Evolutionary conservation across 495 filamentous ascomycete species (phyloP).

Genomic region (Daldinia bambusicola): DNA sequence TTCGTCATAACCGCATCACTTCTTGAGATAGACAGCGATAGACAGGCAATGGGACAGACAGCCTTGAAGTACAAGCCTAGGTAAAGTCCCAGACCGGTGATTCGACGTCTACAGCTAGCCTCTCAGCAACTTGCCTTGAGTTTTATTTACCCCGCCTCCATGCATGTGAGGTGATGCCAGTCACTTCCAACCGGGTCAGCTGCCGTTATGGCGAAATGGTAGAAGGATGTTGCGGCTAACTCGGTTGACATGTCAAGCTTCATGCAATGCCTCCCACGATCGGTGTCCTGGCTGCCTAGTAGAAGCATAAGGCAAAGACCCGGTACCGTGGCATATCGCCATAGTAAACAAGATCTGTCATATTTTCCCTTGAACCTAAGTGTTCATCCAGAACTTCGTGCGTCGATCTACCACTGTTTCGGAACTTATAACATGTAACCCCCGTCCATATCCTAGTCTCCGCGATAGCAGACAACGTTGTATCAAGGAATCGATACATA

Average conservation of each 20-base stretch:
- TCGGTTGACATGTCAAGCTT: conserved; percentile 36
- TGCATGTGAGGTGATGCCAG: conserved; percentile 41
- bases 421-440: conserved; percentile 30
- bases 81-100: conserved; percentile 14
- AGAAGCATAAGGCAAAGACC: conserved; percentile 22
- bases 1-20: conserved; percentile 37
- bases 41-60: not conserved
- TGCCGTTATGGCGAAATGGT: conserved; percentile 34
- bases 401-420: conserved; percentile 38
- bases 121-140: conserved; percentile 25
- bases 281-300: conserved; percentile 21
- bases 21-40: conserved; percentile 9
- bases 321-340: conserved; percentile 34
- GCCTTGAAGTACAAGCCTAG: not conserved
- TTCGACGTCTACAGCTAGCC: conserved; percentile 31
- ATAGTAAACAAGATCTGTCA: conserved; percentile 41
- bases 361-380: conserved; percentile 20
- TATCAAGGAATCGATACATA: not conserved
- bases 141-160: conserved; percentile 30
- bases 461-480: not conserved
- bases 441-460: conserved; percentile 25
- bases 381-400: conserved; percentile 25
- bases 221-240: conserved; percentile 32
- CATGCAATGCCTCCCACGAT: conserved; percentile 38
- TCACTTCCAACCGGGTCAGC: conserved; percentile 37